Percentiles rank a stretch among this genome's conserved stretches.
Conservation (phyloP, 495 filamentous ascomycete genomes). For the Penicillium manginii region DNA sequence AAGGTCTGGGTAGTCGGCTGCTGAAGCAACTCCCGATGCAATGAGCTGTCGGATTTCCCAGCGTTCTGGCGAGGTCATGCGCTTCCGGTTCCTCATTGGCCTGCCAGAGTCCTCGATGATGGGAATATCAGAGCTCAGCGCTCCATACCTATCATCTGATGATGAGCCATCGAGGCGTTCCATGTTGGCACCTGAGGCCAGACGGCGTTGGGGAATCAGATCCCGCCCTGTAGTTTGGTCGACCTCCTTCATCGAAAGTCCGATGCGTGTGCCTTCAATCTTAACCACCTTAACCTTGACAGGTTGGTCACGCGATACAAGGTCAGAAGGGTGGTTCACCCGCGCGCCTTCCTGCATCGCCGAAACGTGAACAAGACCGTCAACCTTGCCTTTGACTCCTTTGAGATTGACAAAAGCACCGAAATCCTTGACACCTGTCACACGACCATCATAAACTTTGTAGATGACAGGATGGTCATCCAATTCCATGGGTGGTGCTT, state of each 20-base stretch:
- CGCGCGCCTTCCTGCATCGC: conserved; percentile 85
- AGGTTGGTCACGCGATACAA: conserved; percentile 76
- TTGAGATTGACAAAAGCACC: conserved; percentile 93
- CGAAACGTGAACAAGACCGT: conserved; percentile 95
- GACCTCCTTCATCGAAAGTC: conserved; percentile 95
- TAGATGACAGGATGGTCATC: conserved; percentile 81
- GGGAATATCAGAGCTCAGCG: conserved; percentile 58
- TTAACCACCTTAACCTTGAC: conserved; percentile 94
- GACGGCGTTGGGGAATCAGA: conserved; percentile 74
- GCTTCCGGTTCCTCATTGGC: conserved; percentile 69
- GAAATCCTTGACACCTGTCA: conserved; percentile 93
- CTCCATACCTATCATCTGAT: conserved; percentile 59
- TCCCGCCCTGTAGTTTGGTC: conserved; percentile 90
- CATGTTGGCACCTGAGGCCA: conserved; percentile 93
- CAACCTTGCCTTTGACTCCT: conserved; percentile 84
- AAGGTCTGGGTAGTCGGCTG: conserved; percentile 89
- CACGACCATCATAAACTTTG: conserved; percentile 88
- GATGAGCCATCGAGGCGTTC: conserved; percentile 67
- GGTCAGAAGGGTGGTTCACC: conserved; percentile 89
- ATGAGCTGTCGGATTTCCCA: conserved; percentile 98
- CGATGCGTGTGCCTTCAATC: conserved; percentile 77
- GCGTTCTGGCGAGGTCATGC: conserved; percentile 92
- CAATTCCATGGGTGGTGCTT: conserved; percentile 74
- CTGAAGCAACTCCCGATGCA: conserved; percentile 88
- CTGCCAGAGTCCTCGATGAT: conserved; percentile 67